Evolutionary conservation across 495 filamentous ascomycete genomes (phyloP).

Genomic region (Neurospora sp.): DNA sequence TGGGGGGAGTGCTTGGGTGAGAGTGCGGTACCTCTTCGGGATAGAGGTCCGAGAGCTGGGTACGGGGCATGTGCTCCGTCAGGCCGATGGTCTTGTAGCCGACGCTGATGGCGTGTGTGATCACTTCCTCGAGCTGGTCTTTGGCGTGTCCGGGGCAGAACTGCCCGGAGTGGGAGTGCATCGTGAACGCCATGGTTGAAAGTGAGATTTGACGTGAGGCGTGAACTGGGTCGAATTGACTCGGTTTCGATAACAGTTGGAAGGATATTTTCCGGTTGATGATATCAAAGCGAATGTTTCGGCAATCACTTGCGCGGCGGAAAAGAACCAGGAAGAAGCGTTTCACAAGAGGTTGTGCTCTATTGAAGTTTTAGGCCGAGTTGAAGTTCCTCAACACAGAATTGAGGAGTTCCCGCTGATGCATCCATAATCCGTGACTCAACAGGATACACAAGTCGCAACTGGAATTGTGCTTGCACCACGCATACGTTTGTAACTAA

Average conservation of each 20-base stretch:
- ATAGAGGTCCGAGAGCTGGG: constrained; percentile 63
- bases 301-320: not conserved
- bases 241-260: not conserved
- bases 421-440: not conserved
- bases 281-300: no score
- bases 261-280: not conserved
- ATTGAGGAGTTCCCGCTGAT: not conserved
- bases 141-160: constrained; percentile 88
- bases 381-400: not conserved
- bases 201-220: not conserved
- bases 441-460: not conserved
- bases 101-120: constrained; percentile 65
- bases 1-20: not conserved
- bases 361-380: not conserved
- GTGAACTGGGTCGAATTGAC: not conserved
- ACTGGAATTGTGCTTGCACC: not conserved
- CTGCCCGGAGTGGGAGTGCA: constrained; percentile 95
- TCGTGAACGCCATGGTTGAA: constrained; percentile 80
- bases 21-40: constrained; percentile 68
- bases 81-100: constrained; percentile 76
- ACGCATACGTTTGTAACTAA: not conserved
- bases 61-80: constrained; percentile 95
- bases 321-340: not conserved
- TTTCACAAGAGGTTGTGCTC: not conserved
- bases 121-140: constrained; percentile 71